Evolutionary conservation across 805 yeast genomes (phyloP).

Genomic region (Komagataella populi): DNA sequence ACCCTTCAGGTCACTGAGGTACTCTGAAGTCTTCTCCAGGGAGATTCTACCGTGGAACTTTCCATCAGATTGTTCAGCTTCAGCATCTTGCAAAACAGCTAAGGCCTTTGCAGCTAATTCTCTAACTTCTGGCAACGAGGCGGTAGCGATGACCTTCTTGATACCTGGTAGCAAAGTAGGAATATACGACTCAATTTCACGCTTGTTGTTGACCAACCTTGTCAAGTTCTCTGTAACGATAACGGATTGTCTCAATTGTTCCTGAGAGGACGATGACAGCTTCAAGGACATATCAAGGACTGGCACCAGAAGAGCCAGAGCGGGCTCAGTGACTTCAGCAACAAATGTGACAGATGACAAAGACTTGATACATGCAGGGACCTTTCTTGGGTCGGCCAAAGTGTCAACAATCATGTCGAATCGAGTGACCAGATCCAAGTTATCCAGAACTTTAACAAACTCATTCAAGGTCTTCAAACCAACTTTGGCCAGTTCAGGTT

Average conservation of each 20-base stretch:
- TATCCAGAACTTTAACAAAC: conserved; percentile 76
- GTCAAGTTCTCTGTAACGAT: conserved; percentile 93
- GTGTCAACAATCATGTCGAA: conserved; percentile 77
- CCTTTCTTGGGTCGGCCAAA: conserved; percentile 79
- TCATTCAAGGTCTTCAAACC: conserved; percentile 60
- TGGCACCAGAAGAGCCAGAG: conserved; percentile 80
- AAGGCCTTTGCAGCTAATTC: conserved; percentile 83
- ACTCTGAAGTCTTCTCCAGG: conserved; percentile 35
- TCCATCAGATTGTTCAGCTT: conserved; percentile 51
- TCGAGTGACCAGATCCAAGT: conserved; percentile 82
- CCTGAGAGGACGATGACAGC: conserved; percentile 83
- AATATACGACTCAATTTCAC: conserved; percentile 79
- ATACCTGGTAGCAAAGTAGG: conserved; percentile 89
- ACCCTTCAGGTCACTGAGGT: conserved; percentile 17
- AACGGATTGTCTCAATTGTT: conserved; percentile 92
- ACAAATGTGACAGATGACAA: conserved; percentile 91
- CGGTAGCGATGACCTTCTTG: conserved; percentile 74
- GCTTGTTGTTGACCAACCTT: conserved; percentile 83
- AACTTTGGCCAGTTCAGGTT: conserved; percentile 85
- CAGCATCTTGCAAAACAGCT: conserved; percentile 70
- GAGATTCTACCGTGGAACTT: conserved; percentile 67
- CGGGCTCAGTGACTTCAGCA: conserved; percentile 97
- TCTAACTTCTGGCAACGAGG: conserved; percentile 93
- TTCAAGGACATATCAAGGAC: conserved; percentile 81
- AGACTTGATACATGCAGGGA: conserved; percentile 79